Percentiles rank a stretch among this genome's conserved stretches.
Evolutionary conservation across 805 yeast genomes (phyloP).

Genomic region (Allodekkera sacchari): DNA sequence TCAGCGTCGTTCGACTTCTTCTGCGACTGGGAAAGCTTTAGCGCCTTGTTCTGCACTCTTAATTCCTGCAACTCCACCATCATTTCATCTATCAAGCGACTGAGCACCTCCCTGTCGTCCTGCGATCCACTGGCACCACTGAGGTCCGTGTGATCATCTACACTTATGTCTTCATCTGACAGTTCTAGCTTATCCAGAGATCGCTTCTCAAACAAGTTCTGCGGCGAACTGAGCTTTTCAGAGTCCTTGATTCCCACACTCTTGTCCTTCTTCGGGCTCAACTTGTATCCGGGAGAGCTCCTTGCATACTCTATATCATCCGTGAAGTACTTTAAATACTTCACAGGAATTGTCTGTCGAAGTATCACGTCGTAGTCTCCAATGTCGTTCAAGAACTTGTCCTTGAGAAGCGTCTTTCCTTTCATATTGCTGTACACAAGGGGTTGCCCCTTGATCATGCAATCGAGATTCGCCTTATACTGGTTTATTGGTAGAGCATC

Average conservation of each 20-base stretch:
- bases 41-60: conserved; percentile 3
- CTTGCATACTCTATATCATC: conserved; percentile 23
- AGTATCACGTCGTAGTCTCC: conserved; percentile 23
- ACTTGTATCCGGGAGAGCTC: conserved; percentile 13
- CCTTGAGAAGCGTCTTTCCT: conserved; percentile 18
- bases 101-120: no score
- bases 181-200: no score
- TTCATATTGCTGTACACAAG: conserved; percentile 21
- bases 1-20: not conserved
- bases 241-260: conserved; percentile 15
- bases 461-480: conserved; percentile 21
- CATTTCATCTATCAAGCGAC: not conserved
- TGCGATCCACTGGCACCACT: no score
- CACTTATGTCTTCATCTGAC: not conserved
- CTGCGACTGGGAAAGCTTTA: conserved; percentile 1
- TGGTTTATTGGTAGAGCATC: conserved; percentile 21
- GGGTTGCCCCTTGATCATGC: conserved; percentile 19
- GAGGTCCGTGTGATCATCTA: not conserved
- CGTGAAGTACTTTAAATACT: conserved; percentile 18
- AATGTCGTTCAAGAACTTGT: conserved; percentile 14
- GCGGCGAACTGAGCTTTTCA: conserved; percentile 8
- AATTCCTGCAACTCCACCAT: conserved; percentile 4
- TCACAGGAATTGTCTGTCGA: conserved; percentile 20
- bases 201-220: not conserved
- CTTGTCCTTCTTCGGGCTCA: conserved; percentile 19